phyloP scores from a whole-genome alignment of 306 rosid genomes.

The Senna siamea region DNA sequence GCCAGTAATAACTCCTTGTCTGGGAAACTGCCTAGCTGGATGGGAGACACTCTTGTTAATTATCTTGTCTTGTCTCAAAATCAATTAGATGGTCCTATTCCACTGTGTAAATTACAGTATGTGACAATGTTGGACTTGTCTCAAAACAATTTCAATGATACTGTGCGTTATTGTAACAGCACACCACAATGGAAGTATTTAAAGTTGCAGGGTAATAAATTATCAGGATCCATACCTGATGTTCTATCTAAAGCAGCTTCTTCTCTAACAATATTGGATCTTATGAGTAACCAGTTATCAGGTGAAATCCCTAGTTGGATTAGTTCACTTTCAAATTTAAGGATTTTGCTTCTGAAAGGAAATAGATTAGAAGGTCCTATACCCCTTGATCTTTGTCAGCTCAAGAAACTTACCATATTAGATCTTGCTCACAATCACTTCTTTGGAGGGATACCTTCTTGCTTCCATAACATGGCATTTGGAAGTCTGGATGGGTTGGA shows the following conservation, averaged over 20 bases:
- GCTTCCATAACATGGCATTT: slow-evolving; percentile 2
- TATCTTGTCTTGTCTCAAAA: slow-evolving; percentile 30
- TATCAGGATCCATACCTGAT: neutral
- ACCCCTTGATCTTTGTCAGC: slow-evolving; percentile 13
- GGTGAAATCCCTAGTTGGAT: slow-evolving; percentile 35
- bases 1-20: slow-evolving; percentile 13
- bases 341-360: slow-evolving; percentile 29
- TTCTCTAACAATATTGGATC: slow-evolving; percentile 17
- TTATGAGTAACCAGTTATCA: slow-evolving; percentile 27
- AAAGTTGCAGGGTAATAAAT: slow-evolving; percentile 19
- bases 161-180: slow-evolving; percentile 8
- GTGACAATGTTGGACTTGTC: slow-evolving; percentile 10
- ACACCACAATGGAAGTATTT: neutral
- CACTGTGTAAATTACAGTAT: slow-evolving; percentile 8
- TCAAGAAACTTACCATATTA: slow-evolving; percentile 5
- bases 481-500: neutral
- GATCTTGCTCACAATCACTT: slow-evolving; percentile 30
- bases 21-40: slow-evolving; percentile 30
- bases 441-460: slow-evolving; percentile 16
- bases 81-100: slow-evolving; percentile 24
- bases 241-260: neutral
- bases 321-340: neutral
- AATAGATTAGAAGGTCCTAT: slow-evolving; percentile 30
- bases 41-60: slow-evolving; percentile 9
- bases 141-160: neutral